Conservation (phyloP, 352 stramenopile genomes). For the Globisporangium spinosum region DNA sequence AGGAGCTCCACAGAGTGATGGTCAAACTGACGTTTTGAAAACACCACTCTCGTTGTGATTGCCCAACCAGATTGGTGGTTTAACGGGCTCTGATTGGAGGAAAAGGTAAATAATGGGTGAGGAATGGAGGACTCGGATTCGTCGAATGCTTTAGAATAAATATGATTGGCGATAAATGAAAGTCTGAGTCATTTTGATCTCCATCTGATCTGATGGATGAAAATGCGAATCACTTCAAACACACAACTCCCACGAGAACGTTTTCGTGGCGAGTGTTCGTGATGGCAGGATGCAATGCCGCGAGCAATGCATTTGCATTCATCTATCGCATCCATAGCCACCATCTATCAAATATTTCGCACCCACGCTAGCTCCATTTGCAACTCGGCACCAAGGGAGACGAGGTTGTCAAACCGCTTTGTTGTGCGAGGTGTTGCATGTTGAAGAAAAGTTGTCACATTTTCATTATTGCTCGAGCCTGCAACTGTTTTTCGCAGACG, state of each 20-base stretch:
- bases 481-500: not conserved
- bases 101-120: conserved; percentile 1
- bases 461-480: not conserved
- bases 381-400: not conserved
- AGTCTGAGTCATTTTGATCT: not conserved
- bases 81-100: not conserved
- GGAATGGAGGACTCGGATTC: not conserved
- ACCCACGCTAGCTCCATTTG: not conserved
- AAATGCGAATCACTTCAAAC: not conserved
- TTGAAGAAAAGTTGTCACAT: not conserved
- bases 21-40: conserved; percentile 3
- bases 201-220: not conserved
- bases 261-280: not conserved
- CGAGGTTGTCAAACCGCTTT: not conserved
- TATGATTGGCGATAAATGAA: not conserved
- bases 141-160: not conserved
- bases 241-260: not conserved
- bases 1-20: conserved; percentile 4
- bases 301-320: not conserved
- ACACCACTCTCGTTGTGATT: not conserved
- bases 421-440: not conserved
- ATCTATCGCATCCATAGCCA: not conserved
- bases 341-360: not conserved
- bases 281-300: not conserved
- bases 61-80: not conserved